Evolutionary conservation across 1,284 basidiomycete species (phyloP).

Genomic region (Pterula multifida): DNA sequence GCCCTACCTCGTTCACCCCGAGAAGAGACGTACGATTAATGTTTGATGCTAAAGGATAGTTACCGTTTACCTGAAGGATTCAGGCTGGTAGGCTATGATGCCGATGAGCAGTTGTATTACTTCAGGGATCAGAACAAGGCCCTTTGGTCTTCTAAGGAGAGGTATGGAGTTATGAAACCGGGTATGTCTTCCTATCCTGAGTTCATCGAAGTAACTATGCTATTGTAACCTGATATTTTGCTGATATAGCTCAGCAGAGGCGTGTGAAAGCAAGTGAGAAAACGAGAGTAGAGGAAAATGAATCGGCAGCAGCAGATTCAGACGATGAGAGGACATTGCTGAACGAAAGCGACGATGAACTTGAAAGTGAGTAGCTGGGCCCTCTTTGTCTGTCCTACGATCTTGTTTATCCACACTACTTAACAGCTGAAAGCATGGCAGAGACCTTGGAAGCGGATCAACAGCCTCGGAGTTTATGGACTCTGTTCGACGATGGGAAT

Average conservation of each 20-base stretch:
- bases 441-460: not conserved
- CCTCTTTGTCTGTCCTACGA: not conserved
- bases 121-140: not conserved
- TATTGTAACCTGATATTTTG: too few species aligned
- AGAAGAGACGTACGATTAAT: not conserved
- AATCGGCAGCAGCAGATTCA: not conserved
- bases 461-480: not conserved
- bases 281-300: not conserved
- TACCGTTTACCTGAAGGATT: not conserved
- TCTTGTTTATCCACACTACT: not conserved
- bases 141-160: slow-evolving; percentile 1
- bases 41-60: not conserved
- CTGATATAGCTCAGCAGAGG: too few species aligned
- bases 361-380: not conserved
- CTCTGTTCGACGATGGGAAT: not conserved
- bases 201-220: too few species aligned
- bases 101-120: not conserved
- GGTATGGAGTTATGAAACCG: not conserved
- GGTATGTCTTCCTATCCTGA: not conserved
- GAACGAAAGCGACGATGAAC: not conserved
- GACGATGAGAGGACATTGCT: not conserved
- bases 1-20: not conserved
- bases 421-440: not conserved
- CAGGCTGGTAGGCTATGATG: not conserved
- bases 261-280: not conserved